phyloP scores from a whole-genome alignment of 2,329 filamentous ascomycete genomes.

The Calonectria henricotiae region DNA sequence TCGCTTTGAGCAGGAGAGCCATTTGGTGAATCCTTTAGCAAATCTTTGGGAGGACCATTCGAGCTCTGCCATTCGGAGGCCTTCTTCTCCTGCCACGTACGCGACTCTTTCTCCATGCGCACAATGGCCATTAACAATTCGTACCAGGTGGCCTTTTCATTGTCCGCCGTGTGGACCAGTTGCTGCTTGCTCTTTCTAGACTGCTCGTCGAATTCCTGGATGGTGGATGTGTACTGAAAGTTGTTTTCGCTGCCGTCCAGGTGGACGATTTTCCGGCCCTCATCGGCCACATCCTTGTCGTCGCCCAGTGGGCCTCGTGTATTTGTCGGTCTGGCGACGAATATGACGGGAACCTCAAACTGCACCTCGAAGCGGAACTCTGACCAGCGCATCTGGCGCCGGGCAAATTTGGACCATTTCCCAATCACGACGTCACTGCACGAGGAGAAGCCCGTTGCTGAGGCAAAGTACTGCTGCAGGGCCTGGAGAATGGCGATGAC shows the following conservation, averaged over 20 bases:
- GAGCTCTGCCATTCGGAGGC: slow-evolving; percentile 38
- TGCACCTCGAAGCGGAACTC: slow-evolving; percentile 63
- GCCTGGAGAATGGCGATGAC: slow-evolving; percentile 60
- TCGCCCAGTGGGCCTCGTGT: slow-evolving; percentile 50
- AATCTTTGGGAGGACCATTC: slow-evolving; percentile 34
- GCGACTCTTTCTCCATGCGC: slow-evolving; percentile 48
- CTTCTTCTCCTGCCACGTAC: slow-evolving; percentile 44
- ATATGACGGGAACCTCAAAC: slow-evolving; percentile 63
- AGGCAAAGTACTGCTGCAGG: slow-evolving; percentile 62
- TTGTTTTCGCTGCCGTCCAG: slow-evolving; percentile 37
- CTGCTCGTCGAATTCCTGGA: slow-evolving; percentile 43
- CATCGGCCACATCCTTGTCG: slow-evolving; percentile 35
- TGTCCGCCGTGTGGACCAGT: slow-evolving; percentile 45
- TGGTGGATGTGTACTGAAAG: slow-evolving; percentile 43
- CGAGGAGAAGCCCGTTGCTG: slow-evolving; percentile 61
- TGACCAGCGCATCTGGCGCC: slow-evolving; percentile 54
- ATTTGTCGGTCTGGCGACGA: slow-evolving; percentile 60
- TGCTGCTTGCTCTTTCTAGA: slow-evolving; percentile 43
- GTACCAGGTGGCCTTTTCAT: slow-evolving; percentile 48
- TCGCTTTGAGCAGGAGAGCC: slow-evolving; percentile 1
- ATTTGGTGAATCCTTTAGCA: background rate
- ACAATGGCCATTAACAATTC: slow-evolving; percentile 44
- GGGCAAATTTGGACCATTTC: slow-evolving; percentile 57
- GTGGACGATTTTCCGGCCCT: slow-evolving; percentile 44
- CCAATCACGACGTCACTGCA: slow-evolving; percentile 61